Base-by-base conservation (phyloP, 257 asterid genomes). In the Solanum peruvianum region DNA sequence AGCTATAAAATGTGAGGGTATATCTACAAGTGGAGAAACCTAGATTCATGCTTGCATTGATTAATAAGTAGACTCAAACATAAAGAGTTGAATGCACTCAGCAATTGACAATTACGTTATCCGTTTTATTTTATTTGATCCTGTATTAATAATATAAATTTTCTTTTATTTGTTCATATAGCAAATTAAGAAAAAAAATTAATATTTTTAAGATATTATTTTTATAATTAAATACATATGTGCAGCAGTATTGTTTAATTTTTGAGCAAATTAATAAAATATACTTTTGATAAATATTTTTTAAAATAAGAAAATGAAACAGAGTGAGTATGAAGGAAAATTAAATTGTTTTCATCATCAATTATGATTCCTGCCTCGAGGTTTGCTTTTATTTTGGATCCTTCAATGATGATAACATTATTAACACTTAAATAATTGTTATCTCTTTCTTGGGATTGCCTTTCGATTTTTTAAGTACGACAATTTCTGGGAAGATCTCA, bases 391-490 rank as follows among this genome's bases (percentile, higher is more conserved):
- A 49, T 85, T 66, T 84, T 86, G 87, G 69, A 87, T 89, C 87
- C 21, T 75, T 62, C 84, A 85, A 18, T 72, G 25, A 49, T 11
- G 21, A 76, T 12, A 67, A 58, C 41, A 35, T 75, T 13, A 87
- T n/a, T 39, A 13, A 56, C 23, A 70, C 37, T 44, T 45, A 66
- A 81, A 56, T 45, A 29, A 82, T 77, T 77, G 10, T 3, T 13
- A 42, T n/a, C 58, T 13, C 12, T 73, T 60, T 85, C 88, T 88
- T 85, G 88, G 87, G 83, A 88, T 85, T n/a, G 6, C 64, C 85
- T 16, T 11, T 11, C 29, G 2, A 56, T 56, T 56, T 56, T 8
- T 20, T 3, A 56, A 56, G 5, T 56, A 56, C 25, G 1, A 56
- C 7, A 76, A 76, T 41, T 14, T 49, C 60, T 3, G 42, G 60